Evolutionary conservation across 1,284 basidiomycete genomes (phyloP).

Genomic region (Meripilus lineatus): DNA sequence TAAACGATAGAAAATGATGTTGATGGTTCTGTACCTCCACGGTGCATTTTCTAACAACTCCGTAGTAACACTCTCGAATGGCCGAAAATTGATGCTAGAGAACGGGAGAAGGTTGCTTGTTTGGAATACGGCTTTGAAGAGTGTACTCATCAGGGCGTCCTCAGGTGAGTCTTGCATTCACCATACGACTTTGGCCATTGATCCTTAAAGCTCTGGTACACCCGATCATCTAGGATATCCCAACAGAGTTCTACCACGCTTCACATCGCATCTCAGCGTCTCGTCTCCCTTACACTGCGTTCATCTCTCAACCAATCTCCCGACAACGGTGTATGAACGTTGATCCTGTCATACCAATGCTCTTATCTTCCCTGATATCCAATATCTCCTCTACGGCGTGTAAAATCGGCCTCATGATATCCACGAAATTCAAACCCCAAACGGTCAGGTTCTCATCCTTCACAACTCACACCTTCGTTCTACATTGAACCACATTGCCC

Average conservation of each 20-base stretch:
- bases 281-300: slow-evolving; percentile 57
- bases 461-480: slow-evolving; percentile 60
- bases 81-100: slow-evolving; percentile 55
- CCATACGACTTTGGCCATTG: slow-evolving; percentile 8
- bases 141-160: slow-evolving; percentile 63
- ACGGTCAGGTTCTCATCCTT: slow-evolving; percentile 69
- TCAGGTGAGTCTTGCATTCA: slow-evolving; percentile 56
- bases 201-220: slow-evolving; percentile 5
- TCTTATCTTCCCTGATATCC: slow-evolving; percentile 60
- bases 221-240: slow-evolving; percentile 53
- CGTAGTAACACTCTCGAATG: slow-evolving; percentile 67
- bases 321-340: slow-evolving; percentile 42
- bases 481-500: too few species aligned
- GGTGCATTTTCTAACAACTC: slow-evolving; percentile 72
- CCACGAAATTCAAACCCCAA: slow-evolving; percentile 71
- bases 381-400: slow-evolving; percentile 71
- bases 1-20: slow-evolving; percentile 40
- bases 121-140: slow-evolving; percentile 78
- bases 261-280: slow-evolving; percentile 56
- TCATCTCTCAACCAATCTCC: slow-evolving; percentile 50
- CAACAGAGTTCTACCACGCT: slow-evolving; percentile 61
- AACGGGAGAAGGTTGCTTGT: slow-evolving; percentile 50
- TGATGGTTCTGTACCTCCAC: slow-evolving; percentile 70
- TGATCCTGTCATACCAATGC: slow-evolving; percentile 56
- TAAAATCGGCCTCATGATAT: slow-evolving; percentile 52